phyloP scores from a whole-genome alignment of 371 early-diverging fungal genomes.

The Apophysomyces trapeziformis region DNA sequence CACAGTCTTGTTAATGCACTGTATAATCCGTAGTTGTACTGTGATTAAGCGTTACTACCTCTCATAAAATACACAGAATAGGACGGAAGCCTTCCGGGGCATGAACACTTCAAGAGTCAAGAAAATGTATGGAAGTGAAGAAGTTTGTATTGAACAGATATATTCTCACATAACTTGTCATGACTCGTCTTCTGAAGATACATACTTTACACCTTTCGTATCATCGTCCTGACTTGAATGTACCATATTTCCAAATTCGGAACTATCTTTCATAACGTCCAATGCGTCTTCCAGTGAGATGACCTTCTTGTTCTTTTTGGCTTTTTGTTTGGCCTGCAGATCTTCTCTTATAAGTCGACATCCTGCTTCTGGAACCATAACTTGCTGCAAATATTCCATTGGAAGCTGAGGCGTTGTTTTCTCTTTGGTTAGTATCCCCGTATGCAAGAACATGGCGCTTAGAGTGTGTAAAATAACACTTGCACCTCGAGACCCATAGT shows the following conservation, averaged over 20 bases:
- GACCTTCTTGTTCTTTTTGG: background rate
- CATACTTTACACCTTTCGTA: no score
- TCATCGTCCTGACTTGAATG: conserved; percentile 25
- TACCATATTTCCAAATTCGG: conserved; percentile 54
- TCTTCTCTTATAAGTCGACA: conserved; percentile 54
- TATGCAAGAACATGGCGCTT: conserved; percentile 31
- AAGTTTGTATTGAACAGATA: no score
- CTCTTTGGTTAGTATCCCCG: conserved; percentile 33
- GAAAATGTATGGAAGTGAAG: no score
- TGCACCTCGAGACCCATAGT: conserved; percentile 60
- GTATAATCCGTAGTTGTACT: no score
- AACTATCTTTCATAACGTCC: conserved; percentile 52
- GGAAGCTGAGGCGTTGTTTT: conserved; percentile 47
- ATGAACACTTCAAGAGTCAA: no score
- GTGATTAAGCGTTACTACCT: no score
- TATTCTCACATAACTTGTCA: no score
- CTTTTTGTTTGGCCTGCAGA: background rate
- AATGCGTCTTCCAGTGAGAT: conserved; percentile 22
- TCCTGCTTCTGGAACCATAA: conserved; percentile 60
- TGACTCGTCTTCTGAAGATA: no score
- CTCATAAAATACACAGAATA: no score
- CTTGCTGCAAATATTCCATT: conserved; percentile 60
- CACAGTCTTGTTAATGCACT: no score
- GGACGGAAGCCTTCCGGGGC: no score
- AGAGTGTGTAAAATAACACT: conserved; percentile 40